phyloP scores from a whole-genome alignment of 805 yeast genomes.

The Saturnispora ahearnii region DNA sequence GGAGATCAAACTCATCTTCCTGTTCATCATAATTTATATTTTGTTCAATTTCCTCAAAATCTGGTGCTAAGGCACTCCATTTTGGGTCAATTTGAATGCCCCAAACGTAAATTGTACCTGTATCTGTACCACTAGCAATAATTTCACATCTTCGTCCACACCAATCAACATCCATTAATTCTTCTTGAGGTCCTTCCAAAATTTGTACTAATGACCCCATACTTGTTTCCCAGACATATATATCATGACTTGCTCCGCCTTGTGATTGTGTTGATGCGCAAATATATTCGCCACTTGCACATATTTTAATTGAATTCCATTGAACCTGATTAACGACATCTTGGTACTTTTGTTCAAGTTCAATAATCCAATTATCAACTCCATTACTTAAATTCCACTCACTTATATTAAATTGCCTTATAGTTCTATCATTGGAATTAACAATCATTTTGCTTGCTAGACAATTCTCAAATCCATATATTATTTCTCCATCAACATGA shows the following conservation, averaged over 20 bases:
- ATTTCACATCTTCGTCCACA: conserved; percentile 65
- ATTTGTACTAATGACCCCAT: conserved; percentile 82
- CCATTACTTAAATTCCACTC: conserved; percentile 27
- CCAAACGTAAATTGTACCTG: conserved; percentile 80
- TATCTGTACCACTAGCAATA: conserved; percentile 77
- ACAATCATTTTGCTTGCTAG: conserved; percentile 52
- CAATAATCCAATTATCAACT: conserved; percentile 32
- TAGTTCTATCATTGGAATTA: conserved; percentile 70
- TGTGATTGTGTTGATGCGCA: conserved; percentile 85
- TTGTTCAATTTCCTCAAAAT: conserved; percentile 89
- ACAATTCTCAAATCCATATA: conserved; percentile 8
- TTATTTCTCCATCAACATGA: not conserved
- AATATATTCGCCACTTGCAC: conserved; percentile 71
- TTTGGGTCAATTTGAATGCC: conserved; percentile 73
- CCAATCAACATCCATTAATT: conserved; percentile 81
- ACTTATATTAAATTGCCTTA: conserved; percentile 43
- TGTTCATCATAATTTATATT: conserved; percentile 79
- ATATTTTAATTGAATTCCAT: conserved; percentile 77
- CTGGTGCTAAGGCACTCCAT: conserved; percentile 97
- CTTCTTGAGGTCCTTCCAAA: conserved; percentile 85
- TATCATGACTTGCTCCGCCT: conserved; percentile 80
- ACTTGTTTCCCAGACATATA: conserved; percentile 87
- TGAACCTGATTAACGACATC: conserved; percentile 83
- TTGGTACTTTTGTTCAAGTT: conserved; percentile 73
- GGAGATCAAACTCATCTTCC: conserved; percentile 87